These are phyloP conservation scores for Ploettnerulaceae sp. DNA, from an alignment of 2,329 filamentous ascomycete species.

Conservation along the genomic window DNA sequence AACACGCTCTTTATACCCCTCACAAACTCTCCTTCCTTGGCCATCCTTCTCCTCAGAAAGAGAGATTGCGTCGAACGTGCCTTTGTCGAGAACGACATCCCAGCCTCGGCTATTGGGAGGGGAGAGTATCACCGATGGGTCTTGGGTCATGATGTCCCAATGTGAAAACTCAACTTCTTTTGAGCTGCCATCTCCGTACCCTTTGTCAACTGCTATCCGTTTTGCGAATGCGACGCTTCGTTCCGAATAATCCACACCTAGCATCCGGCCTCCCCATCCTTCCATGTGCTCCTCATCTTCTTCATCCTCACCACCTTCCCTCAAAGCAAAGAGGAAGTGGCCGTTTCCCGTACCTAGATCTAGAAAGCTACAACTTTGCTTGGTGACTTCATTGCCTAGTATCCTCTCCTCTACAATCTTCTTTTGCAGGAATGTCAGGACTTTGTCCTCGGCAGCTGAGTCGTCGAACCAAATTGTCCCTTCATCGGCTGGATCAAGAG, in stretches of 20 bases:
- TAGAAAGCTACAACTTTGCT: conserved; percentile 54
- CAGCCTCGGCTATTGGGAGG: conserved; percentile 49
- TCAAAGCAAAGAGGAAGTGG: conserved; percentile 77
- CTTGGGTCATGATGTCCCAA: conserved; percentile 46
- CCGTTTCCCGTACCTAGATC: conserved; percentile 95
- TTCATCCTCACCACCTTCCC: conserved; percentile 41
- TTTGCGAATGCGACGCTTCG: conserved; percentile 69
- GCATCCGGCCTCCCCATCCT: conserved; percentile 61
- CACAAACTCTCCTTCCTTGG: conserved; percentile 58
- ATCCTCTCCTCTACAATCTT: conserved; percentile 19
- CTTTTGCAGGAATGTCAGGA: conserved; percentile 54
- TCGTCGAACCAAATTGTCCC: conserved; percentile 98
- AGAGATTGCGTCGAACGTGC: conserved; percentile 92
- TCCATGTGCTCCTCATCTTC: conserved; percentile 37
- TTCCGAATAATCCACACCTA: conserved; percentile 85
- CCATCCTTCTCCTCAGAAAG: conserved; percentile 55
- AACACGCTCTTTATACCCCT: conserved; percentile 69
- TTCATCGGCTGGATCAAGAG: conserved; percentile 67
- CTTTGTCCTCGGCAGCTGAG: conserved; percentile 77
- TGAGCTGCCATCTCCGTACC: conserved; percentile 27
- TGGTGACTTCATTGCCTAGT: conserved; percentile 16
- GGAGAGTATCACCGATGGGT: conserved; percentile 32
- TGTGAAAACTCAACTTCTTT: conserved; percentile 42
- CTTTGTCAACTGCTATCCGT: conserved; percentile 48
- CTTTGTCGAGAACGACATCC: conserved; percentile 94